phyloP scores from a whole-genome alignment of 2,329 filamentous ascomycete genomes.

The Stagonosporopsis vannaccii region DNA sequence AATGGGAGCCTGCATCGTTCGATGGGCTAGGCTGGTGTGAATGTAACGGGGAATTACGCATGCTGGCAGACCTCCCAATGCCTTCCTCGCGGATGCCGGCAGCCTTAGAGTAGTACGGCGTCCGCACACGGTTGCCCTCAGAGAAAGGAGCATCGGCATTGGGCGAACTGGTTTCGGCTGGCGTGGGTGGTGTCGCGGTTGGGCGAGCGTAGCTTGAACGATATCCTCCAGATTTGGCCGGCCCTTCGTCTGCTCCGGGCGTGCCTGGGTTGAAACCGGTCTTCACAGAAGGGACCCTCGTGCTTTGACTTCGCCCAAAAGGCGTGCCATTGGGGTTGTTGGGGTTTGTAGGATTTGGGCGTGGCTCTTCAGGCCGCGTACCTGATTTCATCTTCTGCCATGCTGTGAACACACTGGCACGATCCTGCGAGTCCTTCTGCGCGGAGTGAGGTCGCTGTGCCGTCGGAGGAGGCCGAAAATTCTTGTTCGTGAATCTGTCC shows the following conservation, averaged over 20 bases:
- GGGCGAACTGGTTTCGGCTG: slow-evolving; percentile 28
- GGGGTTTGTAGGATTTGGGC: slow-evolving; percentile 27
- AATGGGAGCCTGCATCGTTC: slow-evolving; percentile 35
- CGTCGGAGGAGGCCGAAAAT: slow-evolving; percentile 51
- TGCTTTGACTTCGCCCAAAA: slow-evolving; percentile 50
- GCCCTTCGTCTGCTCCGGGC: slow-evolving; percentile 66
- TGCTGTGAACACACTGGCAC: slow-evolving; percentile 56
- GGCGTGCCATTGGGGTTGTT: slow-evolving; percentile 48
- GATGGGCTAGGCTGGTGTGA: slow-evolving; percentile 32
- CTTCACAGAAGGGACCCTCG: slow-evolving; percentile 59
- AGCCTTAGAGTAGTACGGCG: slow-evolving; percentile 60
- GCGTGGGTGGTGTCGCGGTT: slow-evolving; percentile 37
- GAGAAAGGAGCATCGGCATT: slow-evolving; percentile 48
- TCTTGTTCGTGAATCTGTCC: slow-evolving; percentile 53
- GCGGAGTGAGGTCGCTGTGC: slow-evolving; percentile 41
- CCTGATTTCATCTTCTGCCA: slow-evolving; percentile 58
- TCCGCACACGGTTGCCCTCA: slow-evolving; percentile 59
- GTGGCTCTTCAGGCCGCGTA: slow-evolving; percentile 37
- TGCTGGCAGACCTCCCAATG: slow-evolving; percentile 61
- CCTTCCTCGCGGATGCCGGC: slow-evolving; percentile 65
- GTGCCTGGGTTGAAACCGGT: slow-evolving; percentile 66
- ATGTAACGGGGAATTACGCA: slow-evolving; percentile 56
- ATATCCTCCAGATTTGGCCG: slow-evolving; percentile 61
- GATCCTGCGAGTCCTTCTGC: slow-evolving; percentile 48
- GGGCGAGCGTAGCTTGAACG: slow-evolving; percentile 45